A percentile compares a stretch with the other conserved stretches of the same genome.
Evolutionary conservation across 495 filamentous ascomycete genomes (phyloP).

Genomic region (Poronia punctata): DNA sequence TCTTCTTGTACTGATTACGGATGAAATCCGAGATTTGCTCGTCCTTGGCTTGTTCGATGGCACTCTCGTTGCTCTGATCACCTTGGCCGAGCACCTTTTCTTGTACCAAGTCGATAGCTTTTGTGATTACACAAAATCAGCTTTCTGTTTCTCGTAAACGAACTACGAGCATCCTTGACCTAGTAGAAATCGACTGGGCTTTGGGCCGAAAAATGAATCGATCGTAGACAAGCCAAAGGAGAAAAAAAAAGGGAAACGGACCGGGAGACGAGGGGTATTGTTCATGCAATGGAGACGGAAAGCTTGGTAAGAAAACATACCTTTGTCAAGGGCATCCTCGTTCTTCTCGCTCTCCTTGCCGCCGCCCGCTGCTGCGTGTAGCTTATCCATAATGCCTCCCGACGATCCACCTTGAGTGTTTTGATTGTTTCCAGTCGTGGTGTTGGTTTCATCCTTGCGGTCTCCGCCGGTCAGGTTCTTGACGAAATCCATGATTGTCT

Average conservation of each 20-base stretch:
- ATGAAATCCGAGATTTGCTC: conserved; percentile 59
- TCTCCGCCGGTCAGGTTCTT: conserved; percentile 27
- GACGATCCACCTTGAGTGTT: conserved; percentile 15
- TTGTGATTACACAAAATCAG: background rate
- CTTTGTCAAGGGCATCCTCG: conserved; percentile 61
- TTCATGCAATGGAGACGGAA: background rate
- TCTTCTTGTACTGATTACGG: conserved; percentile 53
- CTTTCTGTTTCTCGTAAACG: conserved; percentile 8
- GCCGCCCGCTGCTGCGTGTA: conserved; percentile 57
- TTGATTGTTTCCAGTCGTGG: too few relatives aligned
- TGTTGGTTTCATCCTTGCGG: conserved; percentile 7
- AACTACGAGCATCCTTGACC: too few relatives aligned
- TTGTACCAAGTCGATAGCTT: conserved; percentile 62
- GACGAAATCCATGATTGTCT: conserved; percentile 34
- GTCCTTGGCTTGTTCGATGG: conserved; percentile 68
- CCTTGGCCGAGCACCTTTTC: conserved; percentile 59
- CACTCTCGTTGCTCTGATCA: conserved; percentile 61
- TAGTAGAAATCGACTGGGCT: too few relatives aligned
- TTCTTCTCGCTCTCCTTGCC: conserved; percentile 62
- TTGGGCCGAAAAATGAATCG: background rate
- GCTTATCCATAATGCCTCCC: conserved; percentile 49
- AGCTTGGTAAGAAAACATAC: conserved; percentile 26
- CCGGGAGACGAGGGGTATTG: background rate
- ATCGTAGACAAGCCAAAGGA: background rate
- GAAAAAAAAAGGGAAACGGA: background rate